Conservation (phyloP, 192 early-diverging fungal genomes). For the Backusella circina region DNA sequence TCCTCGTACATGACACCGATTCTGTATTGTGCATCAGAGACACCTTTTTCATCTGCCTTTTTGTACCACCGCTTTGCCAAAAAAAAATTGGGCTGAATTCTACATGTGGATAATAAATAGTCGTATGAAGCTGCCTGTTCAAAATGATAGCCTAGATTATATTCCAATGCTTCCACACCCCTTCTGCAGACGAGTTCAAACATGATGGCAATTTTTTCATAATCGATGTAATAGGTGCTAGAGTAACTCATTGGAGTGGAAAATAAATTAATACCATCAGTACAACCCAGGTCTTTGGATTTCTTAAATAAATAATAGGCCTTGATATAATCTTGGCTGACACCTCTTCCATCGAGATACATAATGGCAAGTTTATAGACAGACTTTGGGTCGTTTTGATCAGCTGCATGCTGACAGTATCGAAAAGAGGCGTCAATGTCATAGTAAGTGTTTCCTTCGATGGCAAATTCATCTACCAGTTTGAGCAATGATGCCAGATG, state of each 20-base stretch:
- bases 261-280: background rate
- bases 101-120: background rate
- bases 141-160: background rate
- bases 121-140: background rate
- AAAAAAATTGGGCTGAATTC: background rate
- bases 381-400: slow-evolving; percentile 46
- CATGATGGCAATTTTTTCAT: background rate
- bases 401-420: slow-evolving; percentile 40
- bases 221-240: background rate
- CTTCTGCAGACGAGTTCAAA: background rate
- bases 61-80: slow-evolving; percentile 3
- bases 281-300: background rate
- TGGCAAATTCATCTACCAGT: background rate
- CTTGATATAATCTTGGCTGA: slow-evolving; percentile 3
- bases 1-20: slow-evolving; percentile 26
- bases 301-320: background rate
- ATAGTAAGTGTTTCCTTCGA: slow-evolving; percentile 2
- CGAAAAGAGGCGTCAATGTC: slow-evolving; percentile 15
- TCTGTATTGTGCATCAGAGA: slow-evolving; percentile 21
- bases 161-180: no score
- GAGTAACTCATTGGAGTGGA: background rate
- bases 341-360: slow-evolving; percentile 49
- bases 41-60: slow-evolving; percentile 17
- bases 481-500: background rate
- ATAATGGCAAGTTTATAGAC: slow-evolving; percentile 56